A percentile compares a stretch with the other conserved stretches of the same genome.
phyloP scores from a whole-genome alignment of 164 flowering plant genomes.

The Litsea cubeba region DNA sequence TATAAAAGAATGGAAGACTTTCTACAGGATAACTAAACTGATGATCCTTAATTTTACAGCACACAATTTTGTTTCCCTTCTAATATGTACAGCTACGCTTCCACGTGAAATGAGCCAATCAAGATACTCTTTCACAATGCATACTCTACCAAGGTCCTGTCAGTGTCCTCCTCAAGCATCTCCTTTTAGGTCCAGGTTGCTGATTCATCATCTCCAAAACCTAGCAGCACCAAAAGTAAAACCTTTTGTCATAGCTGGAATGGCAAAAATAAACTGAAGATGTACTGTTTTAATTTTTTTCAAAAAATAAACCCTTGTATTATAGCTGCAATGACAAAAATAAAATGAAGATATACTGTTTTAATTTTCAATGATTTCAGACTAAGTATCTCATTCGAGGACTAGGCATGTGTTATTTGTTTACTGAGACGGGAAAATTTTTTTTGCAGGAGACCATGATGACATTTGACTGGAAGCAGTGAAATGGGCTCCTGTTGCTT shows the following conservation, averaged over 20 bases:
- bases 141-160: constrained; percentile 65
- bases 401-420: background rate
- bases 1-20: constrained; percentile 12
- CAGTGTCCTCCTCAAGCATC: constrained; percentile 63
- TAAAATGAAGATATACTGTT: background rate
- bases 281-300: too few species aligned
- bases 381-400: background rate
- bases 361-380: background rate
- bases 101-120: background rate
- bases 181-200: constrained; percentile 40
- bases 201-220: constrained; percentile 47
- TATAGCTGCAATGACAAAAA: background rate
- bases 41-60: constrained; percentile 10
- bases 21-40: constrained; percentile 7
- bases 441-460: background rate
- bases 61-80: constrained; percentile 9
- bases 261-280: too few species aligned
- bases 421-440: background rate
- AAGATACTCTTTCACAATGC: background rate
- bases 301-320: background rate
- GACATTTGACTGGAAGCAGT: background rate
- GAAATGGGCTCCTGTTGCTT: background rate
- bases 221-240: constrained; percentile 25
- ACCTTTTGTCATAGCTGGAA: background rate
- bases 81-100: constrained; percentile 29